Conservation (phyloP, 805 yeast genomes). For the Kodamaea kakaduensis region DNA sequence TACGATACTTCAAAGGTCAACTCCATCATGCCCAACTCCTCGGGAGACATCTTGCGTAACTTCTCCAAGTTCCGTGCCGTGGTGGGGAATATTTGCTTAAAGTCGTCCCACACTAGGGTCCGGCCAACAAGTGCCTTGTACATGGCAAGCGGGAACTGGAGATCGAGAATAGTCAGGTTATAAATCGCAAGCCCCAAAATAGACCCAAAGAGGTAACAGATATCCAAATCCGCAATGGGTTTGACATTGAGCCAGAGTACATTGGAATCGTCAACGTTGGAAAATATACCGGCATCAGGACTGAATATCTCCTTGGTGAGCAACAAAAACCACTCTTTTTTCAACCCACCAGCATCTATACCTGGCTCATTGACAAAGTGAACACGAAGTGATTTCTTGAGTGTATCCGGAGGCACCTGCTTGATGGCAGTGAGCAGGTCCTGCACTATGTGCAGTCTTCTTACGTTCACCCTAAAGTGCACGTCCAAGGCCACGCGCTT, state of each 20-base stretch:
- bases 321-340: constrained; percentile 89
- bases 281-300: constrained; percentile 64
- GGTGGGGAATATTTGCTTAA: constrained; percentile 62
- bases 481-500: constrained; percentile 60
- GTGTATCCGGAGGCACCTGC: constrained; percentile 46
- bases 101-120: constrained; percentile 59
- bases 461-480: constrained; percentile 61
- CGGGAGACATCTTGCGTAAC: constrained; percentile 22
- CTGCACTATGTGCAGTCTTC: constrained; percentile 61
- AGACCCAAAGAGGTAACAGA: constrained; percentile 77
- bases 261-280: constrained; percentile 62
- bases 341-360: constrained; percentile 90
- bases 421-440: constrained; percentile 72
- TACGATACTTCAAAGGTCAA: constrained; percentile 60
- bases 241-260: constrained; percentile 69
- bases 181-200: constrained; percentile 87
- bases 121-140: constrained; percentile 68
- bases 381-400: constrained; percentile 71
- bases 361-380: constrained; percentile 89
- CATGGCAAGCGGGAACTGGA: constrained; percentile 69
- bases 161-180: constrained; percentile 81
- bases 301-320: constrained; percentile 67
- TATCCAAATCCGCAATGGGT: constrained; percentile 43
- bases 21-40: constrained; percentile 42
- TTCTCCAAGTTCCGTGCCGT: constrained; percentile 41